Base-by-base conservation (phyloP, 2,329 filamentous ascomycete species). In the Neodidymelliopsis sp. region DNA sequence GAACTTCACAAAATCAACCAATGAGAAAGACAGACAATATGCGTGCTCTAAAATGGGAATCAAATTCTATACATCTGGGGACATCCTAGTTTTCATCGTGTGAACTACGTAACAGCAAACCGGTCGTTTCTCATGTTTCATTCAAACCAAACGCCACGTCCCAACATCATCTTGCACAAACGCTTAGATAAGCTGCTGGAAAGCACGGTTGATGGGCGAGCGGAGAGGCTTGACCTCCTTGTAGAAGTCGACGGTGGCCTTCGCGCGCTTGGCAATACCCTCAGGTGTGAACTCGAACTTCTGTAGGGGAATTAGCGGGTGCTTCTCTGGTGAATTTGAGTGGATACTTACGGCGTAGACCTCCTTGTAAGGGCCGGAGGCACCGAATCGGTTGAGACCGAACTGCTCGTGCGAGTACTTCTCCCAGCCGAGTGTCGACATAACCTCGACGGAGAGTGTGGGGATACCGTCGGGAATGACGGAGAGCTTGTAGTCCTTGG, bases 231-330 rank as follows among this genome's bases (percentile, higher is more conserved):
- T 92, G 74, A 89, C 85, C 62, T 88, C 89, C 89, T 97, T 97
- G 88, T 91, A 99, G 86, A 97, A 99, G 74, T 97, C 86, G 70
- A 97, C 81, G 59, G 94, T 99, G 65, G 89, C 88, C 58, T 91
- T 77, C 54, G 93, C 94, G 69, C 94, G 91, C 89, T 97, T 97
- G 79, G 90, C 82, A 74, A 99, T 89, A 62, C 94, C 94, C 79
- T 96, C 93, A 43, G 94, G 90, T 38, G 93, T 99, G 83, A 99
- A 97, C 79, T 97, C 94, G 80, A 99, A 99, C 85, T 97, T 97
- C 89, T 95, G 68, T 27, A 72, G 80, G 81, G 72, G 50, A 60
- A 76, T 83, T 77, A 65, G 62, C 30, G 23, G 28, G 22, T 18
- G 6, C 9, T 48, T 27, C 27, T 6, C 4, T 81, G 81, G 4